These are phyloP conservation scores for Cajanus cajan DNA, from an alignment of 306 rosid genomes.

Conservation along the genomic window DNA sequence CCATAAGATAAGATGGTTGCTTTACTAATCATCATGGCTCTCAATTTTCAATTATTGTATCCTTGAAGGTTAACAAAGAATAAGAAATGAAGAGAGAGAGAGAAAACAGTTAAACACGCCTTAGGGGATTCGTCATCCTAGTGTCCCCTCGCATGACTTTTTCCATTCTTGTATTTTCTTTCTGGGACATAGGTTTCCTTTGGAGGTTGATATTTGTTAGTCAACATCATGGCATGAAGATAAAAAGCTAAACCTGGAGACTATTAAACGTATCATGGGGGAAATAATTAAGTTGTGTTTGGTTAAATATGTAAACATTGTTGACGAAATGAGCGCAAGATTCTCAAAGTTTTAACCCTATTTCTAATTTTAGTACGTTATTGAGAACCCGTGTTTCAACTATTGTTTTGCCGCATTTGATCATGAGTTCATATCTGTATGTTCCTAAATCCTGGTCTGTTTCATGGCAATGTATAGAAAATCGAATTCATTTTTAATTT, in stretches of 20 bases:
- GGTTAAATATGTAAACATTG: background rate
- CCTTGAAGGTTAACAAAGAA: slow-evolving; percentile 7
- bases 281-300: background rate
- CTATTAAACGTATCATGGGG: background rate
- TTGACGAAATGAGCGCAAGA: background rate
- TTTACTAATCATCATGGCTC: slow-evolving; percentile 15
- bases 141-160: background rate
- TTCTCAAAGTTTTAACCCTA: background rate
- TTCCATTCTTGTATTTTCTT: background rate
- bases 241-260: background rate
- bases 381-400: background rate
- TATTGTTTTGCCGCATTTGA: background rate
- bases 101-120: background rate
- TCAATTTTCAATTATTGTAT: slow-evolving; percentile 14
- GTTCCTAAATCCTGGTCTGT: background rate
- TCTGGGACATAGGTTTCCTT: background rate
- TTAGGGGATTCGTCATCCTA: background rate
- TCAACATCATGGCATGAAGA: background rate
- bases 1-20: slow-evolving; percentile 13
- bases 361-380: background rate
- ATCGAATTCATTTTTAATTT: background rate
- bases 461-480: background rate
- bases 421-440: background rate
- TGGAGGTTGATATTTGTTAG: background rate
- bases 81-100: background rate